Base-by-base conservation (phyloP, 305 asterid genomes). In the Salvia sclarea region DNA sequence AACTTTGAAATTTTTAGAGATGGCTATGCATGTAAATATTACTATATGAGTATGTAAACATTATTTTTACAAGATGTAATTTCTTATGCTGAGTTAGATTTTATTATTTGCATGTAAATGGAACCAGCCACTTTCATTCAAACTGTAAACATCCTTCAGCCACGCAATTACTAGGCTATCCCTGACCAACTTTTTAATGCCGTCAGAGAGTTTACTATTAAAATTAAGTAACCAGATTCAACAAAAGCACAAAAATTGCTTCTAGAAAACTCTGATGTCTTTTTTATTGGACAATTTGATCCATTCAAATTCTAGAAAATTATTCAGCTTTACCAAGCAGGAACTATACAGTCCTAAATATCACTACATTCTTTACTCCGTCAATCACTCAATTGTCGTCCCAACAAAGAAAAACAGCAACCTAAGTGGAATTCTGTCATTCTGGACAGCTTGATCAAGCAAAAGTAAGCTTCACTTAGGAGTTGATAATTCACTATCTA, bases 401-500 rank as follows among this genome's bases (percentile, higher is more conserved):
- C 18, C 47, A 22, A 38, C 18, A 61, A 35, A 35, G 71, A 50
- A 49, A 48, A 57, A 30, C 20, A 64, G 6, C 31, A 20, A 60
- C 28, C 60, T 6, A 2, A 38, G 53, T 8, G 52, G 11, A 55
- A 14, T 25, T 55, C 31, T 67, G 21, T 25, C 44, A 3, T 31
- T 18, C 8, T 53, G 6, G 47, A 45, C 60, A 33, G 50, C 33
- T 43, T 31, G 61, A 25, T 13, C 56, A 11, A 47, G 56, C 28
- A 21, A 45, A 64, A 63, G 59, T 53, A 30, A 21, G 41, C 59
- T 54, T 49, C 41, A 48, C 52, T 60, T 50, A 14, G 24, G 20
- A 53, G 18, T 53, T 62, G 10, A 33, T 33, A 9, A 49, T 11
- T 30, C 43, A 37, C 55, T 21, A 55, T 41, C 33, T 31, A 31